Evolutionary conservation across 169 alveolate species (phyloP), one percentile per base, ranked within the genome.

Genomic region (Ichthyophthirius multifiliis): DNA sequence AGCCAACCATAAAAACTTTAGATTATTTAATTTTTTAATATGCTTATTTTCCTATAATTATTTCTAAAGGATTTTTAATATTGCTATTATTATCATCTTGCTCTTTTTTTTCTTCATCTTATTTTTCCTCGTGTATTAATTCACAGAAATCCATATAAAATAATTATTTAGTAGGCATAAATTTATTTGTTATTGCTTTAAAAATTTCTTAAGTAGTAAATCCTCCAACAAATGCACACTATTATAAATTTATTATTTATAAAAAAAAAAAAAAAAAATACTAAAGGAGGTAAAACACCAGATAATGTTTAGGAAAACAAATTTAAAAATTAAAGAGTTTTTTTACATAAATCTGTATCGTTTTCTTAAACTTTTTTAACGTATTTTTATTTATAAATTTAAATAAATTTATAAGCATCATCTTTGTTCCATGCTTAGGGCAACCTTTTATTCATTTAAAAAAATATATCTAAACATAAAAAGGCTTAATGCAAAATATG

Each of bases 1-100:
- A 94, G 0, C 97, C 97, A 18, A 94, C 90, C 90, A 91, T 83
- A 48, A 94, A 81, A 4, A 81, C 37, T 34, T 73, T 83, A 37
- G 90, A 62, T 62, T 87, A 71, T 16, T 80, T 74, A 48, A 94
- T 41, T 67, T 90, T 92, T 27, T 85, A 73, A n/a, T 83, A 15
- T n/a, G 86, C 3, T 23, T 91, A 88, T 16, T 63, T 44, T 6
- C 97, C 97, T 32, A 90, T 20, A 6, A 89, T 46, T 37, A 74
- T 63, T 16, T 41, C 37, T 64, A 78, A 31, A 1, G 67, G 46
- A n/a, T 46, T 41, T 10, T 15, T 43, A 43, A 43, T 10, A 10
- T 43, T 10, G 15, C 16, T 10, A 15, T 43, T 15, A 30, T 23
- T 71, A 34, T 71, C 37, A 34, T 82, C 41, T 20, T 82, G 43